phyloP scores from a whole-genome alignment of 345 rosid genomes.

The Citrus trifoliata region DNA sequence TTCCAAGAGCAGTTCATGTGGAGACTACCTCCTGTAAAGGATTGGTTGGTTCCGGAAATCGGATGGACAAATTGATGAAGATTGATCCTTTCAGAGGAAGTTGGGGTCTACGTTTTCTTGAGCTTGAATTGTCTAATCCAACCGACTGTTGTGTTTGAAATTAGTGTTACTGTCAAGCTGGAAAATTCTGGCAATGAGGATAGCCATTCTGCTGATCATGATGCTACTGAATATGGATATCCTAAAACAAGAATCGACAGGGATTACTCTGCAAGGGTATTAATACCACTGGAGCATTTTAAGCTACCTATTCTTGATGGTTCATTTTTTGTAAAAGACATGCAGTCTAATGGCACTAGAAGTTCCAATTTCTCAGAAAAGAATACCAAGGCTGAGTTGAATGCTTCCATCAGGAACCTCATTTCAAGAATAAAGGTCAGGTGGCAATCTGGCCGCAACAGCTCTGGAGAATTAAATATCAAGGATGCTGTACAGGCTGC shows the following conservation, averaged over 20 bases:
- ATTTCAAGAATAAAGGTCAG: slow-evolving; percentile 87
- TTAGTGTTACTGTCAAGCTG: slow-evolving; percentile 76
- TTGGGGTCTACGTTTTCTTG: slow-evolving; percentile 96
- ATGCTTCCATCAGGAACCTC: slow-evolving; percentile 77
- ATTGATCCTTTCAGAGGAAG: slow-evolving; percentile 96
- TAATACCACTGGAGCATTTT: slow-evolving; percentile 95
- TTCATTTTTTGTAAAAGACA: slow-evolving; percentile 71
- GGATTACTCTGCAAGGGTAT: slow-evolving; percentile 86
- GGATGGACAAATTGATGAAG: slow-evolving; percentile 75
- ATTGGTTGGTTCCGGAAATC: slow-evolving; percentile 42
- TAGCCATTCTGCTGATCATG: slow-evolving; percentile 38
- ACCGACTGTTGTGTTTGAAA: slow-evolving; percentile 93
- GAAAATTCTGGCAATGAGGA: slow-evolving; percentile 56
- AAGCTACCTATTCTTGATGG: slow-evolving; percentile 92
- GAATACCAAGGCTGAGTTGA: slow-evolving; percentile 82
- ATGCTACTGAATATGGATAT: slow-evolving; percentile 62
- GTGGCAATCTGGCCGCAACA: slow-evolving; percentile 95
- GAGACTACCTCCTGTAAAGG: slow-evolving; percentile 33
- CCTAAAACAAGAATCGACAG: slow-evolving; percentile 91
- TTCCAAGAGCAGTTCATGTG: slow-evolving; percentile 34
- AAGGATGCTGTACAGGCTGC: slow-evolving; percentile 90
- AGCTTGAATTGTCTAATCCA: slow-evolving; percentile 91
- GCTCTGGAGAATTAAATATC: slow-evolving; percentile 90
- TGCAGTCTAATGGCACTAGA: slow-evolving; percentile 47
- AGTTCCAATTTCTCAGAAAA: slow-evolving; percentile 76